These are phyloP conservation scores for Neolentinus lepideus DNA, from an alignment of 1,284 basidiomycete species.

Conservation along the genomic window DNA sequence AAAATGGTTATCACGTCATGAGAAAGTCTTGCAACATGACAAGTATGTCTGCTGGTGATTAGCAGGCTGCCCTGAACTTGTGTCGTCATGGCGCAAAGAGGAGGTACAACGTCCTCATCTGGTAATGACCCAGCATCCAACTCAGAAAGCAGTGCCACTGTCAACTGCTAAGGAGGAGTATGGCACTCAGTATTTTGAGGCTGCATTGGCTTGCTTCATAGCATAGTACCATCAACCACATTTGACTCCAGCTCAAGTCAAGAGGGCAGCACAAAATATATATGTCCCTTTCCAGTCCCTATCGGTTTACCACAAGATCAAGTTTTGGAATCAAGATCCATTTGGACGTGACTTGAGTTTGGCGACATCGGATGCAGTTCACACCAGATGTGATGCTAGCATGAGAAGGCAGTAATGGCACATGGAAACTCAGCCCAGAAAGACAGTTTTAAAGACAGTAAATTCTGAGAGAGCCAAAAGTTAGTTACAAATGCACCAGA, in stretches of 20 bases:
- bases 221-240: constrained; percentile 9
- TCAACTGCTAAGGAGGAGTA: constrained; percentile 2
- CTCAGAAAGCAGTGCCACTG: constrained; percentile 5
- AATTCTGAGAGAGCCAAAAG: too few relatives aligned
- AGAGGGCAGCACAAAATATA: constrained; percentile 9
- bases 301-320: constrained; percentile 19
- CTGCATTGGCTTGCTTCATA: constrained; percentile 13
- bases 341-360: background rate
- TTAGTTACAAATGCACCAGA: too few relatives aligned
- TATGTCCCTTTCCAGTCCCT: constrained; percentile 13
- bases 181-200: constrained; percentile 8
- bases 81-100: too few relatives aligned
- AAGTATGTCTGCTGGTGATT: background rate
- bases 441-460: too few relatives aligned
- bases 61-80: background rate
- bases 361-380: constrained; percentile 17
- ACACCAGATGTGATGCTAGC: constrained; percentile 15
- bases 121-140: background rate
- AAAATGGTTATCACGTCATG: constrained; percentile 21
- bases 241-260: constrained; percentile 9
- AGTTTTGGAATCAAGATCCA: constrained; percentile 10
- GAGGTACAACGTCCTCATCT: background rate
- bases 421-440: too few relatives aligned
- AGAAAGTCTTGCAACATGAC: constrained; percentile 16
- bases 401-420: too few relatives aligned